Evolutionary conservation across 2,329 filamentous ascomycete species (phyloP).

Genomic region (Colletotrichum gigasporum): DNA sequence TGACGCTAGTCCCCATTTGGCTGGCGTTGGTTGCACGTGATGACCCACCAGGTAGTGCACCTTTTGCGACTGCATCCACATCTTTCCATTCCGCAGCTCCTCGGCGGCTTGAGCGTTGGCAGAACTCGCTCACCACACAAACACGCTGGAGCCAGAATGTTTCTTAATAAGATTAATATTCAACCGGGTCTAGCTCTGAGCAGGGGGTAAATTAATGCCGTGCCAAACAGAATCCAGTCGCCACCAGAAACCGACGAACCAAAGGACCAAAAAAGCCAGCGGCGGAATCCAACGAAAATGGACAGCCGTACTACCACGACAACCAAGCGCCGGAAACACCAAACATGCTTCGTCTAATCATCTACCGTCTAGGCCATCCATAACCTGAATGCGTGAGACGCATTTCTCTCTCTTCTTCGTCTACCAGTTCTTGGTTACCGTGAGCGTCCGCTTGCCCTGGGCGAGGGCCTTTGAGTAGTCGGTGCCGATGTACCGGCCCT

Average conservation of each 20-base stretch:
- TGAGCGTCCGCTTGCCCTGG: conserved; percentile 23
- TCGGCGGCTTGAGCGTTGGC: background rate
- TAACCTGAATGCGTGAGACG: too few relatives aligned
- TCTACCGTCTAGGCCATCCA: background rate
- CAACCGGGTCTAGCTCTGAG: background rate
- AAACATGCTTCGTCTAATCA: background rate
- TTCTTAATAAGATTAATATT: conserved; percentile 1
- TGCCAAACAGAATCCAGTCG: background rate
- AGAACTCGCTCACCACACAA: background rate
- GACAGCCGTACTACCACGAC: background rate
- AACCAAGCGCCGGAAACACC: conserved; percentile 10
- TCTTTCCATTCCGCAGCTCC: background rate
- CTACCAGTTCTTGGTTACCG: conserved; percentile 22
- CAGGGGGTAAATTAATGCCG: background rate
- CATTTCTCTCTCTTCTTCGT: background rate
- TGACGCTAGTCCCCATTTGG: conserved; percentile 35
- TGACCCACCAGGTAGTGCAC: background rate
- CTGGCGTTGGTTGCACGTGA: background rate
- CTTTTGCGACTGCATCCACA: background rate
- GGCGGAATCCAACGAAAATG: background rate
- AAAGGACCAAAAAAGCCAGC: background rate
- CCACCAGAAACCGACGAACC: background rate
- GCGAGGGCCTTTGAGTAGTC: conserved; percentile 25
- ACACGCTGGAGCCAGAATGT: conserved; percentile 4
- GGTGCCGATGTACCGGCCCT: conserved; percentile 42